phyloP scores from a whole-genome alignment of 2,329 filamentous ascomycete species.

The Monilinia polystroma region DNA sequence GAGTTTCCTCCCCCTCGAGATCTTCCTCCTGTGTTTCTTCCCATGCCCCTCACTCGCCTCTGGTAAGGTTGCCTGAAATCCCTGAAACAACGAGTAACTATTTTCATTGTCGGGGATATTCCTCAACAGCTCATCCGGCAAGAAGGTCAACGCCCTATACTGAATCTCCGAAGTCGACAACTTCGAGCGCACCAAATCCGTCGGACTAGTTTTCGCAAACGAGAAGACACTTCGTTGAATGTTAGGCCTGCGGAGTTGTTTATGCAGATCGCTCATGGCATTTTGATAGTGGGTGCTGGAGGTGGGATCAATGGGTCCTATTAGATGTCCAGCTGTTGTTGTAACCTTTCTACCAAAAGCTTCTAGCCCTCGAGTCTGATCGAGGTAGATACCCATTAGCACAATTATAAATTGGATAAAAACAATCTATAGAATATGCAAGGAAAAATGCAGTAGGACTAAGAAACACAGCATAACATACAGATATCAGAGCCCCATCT shows the following conservation, averaged over 20 bases:
- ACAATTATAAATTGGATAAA: background rate
- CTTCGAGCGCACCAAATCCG: slow-evolving; percentile 87
- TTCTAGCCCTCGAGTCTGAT: slow-evolving; percentile 80
- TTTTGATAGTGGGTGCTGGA: slow-evolving; percentile 71
- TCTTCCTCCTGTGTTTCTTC: slow-evolving; percentile 67
- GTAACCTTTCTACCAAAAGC: slow-evolving; percentile 94
- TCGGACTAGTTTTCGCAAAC: slow-evolving; percentile 86
- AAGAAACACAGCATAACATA: slow-evolving; percentile 28
- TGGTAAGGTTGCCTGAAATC: slow-evolving; percentile 88
- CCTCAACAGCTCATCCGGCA: slow-evolving; percentile 84
- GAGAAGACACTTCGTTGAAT: slow-evolving; percentile 90
- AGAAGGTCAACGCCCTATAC: slow-evolving; percentile 81
- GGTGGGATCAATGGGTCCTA: slow-evolving; percentile 63
- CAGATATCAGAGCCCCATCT: slow-evolving; percentile 40
- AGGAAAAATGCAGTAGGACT: slow-evolving; percentile 4
- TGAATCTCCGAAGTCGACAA: slow-evolving; percentile 91
- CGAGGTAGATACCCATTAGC: slow-evolving; percentile 13
- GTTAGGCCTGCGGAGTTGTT: slow-evolving; percentile 78
- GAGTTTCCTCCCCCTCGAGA: slow-evolving; percentile 74
- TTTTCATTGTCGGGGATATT: slow-evolving; percentile 88
- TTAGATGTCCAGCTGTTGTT: slow-evolving; percentile 87
- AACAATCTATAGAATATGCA: slow-evolving; percentile 1
- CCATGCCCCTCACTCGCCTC: slow-evolving; percentile 62
- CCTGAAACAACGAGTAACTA: slow-evolving; percentile 91
- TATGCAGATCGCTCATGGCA: slow-evolving; percentile 86